phyloP scores from a whole-genome alignment of 768 basidiomycete species.

The Lactarius vividus region DNA sequence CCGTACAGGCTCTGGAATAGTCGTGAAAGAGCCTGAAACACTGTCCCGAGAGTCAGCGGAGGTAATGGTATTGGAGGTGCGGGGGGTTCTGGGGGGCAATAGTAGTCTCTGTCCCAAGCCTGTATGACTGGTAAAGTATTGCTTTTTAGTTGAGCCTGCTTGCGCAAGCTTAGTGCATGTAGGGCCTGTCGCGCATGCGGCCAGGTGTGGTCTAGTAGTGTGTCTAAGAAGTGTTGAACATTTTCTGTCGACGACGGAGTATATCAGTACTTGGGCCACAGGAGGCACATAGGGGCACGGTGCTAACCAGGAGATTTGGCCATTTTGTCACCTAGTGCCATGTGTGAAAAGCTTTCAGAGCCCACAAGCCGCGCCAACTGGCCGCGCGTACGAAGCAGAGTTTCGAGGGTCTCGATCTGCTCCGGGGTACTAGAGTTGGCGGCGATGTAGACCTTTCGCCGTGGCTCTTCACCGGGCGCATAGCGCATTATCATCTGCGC shows the following conservation, averaged over 20 bases:
- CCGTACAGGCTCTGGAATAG: slow-evolving; percentile 88
- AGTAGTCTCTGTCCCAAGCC: slow-evolving; percentile 98
- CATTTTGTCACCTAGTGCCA: slow-evolving; percentile 94
- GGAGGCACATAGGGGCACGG: slow-evolving; percentile 1
- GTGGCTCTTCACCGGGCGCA: slow-evolving; percentile 79
- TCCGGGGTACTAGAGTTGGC: slow-evolving; percentile 70
- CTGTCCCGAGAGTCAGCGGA: slow-evolving; percentile 82
- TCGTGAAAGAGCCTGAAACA: slow-evolving; percentile 87
- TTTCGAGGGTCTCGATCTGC: slow-evolving; percentile 76
- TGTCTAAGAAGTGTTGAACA: slow-evolving; percentile 80
- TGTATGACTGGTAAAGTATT: slow-evolving; percentile 64
- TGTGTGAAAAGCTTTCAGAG: slow-evolving; percentile 79
- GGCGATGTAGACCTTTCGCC: slow-evolving; percentile 80
- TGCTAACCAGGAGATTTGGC: slow-evolving; percentile 82
- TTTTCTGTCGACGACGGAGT: slow-evolving; percentile 53
- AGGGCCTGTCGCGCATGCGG: slow-evolving; percentile 77
- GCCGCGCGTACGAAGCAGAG: slow-evolving; percentile 69
- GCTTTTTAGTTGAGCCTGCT: slow-evolving; percentile 68
- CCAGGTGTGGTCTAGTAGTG: slow-evolving; percentile 75
- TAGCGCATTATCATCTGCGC: slow-evolving; percentile 93
- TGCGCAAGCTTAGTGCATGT: slow-evolving; percentile 59
- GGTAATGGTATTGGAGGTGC: slow-evolving; percentile 72
- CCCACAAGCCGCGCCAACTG: slow-evolving; percentile 85
- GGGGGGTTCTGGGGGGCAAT: slow-evolving; percentile 76
- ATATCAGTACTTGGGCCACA: slow-evolving; percentile 6